phyloP scores from a whole-genome alignment of 2,329 filamentous ascomycete genomes.

The Apiospora pterosperma region DNA sequence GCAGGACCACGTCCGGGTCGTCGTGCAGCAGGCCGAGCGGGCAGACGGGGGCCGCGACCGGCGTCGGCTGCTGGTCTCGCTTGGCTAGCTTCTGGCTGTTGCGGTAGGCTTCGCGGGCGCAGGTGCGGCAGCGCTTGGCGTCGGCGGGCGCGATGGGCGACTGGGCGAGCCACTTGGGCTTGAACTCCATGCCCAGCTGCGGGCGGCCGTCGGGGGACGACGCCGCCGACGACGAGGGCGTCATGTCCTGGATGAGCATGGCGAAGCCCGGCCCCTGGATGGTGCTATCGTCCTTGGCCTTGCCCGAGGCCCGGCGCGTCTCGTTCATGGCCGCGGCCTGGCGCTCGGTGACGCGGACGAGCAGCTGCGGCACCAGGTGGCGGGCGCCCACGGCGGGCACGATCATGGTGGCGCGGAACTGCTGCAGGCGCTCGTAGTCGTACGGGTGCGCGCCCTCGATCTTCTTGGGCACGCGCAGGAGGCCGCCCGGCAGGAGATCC shows the following conservation, averaged over 20 bases:
- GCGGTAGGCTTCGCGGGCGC: slow-evolving; percentile 52
- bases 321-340: slow-evolving; percentile 55
- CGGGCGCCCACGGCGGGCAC: slow-evolving; percentile 36
- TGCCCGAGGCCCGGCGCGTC: slow-evolving; percentile 41
- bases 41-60: slow-evolving; percentile 45
- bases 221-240: no score
- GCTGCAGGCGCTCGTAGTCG: slow-evolving; percentile 37
- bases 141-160: slow-evolving; percentile 65
- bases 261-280: slow-evolving; percentile 56
- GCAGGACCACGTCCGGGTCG: slow-evolving; percentile 40
- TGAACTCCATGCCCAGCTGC: slow-evolving; percentile 63
- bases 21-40: slow-evolving; percentile 61
- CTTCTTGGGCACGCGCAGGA: slow-evolving; percentile 61
- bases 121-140: slow-evolving; percentile 70
- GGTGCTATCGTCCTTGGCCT: slow-evolving; percentile 20
- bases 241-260: slow-evolving; percentile 74
- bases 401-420: slow-evolving; percentile 54
- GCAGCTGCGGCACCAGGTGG: slow-evolving; percentile 27
- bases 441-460: slow-evolving; percentile 41
- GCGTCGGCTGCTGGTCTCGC: slow-evolving; percentile 25
- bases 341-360: slow-evolving; percentile 19
- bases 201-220: slow-evolving; percentile 25
- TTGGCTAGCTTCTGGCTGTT: slow-evolving; percentile 40
- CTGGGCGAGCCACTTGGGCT: slow-evolving; percentile 80
- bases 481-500: slow-evolving; percentile 39